Conservation (phyloP, 2,329 filamentous ascomycete genomes). For the Talaromyces albobiverticillius region DNA sequence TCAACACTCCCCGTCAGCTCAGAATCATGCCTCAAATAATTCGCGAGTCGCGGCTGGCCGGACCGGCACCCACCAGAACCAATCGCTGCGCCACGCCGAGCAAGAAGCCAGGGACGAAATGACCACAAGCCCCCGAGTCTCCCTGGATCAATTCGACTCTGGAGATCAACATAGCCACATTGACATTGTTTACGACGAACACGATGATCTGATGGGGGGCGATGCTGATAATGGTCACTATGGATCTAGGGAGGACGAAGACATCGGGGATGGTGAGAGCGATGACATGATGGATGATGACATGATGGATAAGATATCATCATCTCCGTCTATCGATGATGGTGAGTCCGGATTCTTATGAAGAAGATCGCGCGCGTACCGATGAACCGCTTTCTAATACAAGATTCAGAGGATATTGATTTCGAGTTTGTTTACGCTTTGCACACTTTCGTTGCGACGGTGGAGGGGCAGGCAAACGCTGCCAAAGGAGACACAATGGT, state of each 20-base stretch:
- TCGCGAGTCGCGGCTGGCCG: slow-evolving; percentile 52
- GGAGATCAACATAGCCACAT: slow-evolving; percentile 31
- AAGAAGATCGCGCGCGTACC: background rate
- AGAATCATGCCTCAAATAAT: slow-evolving; percentile 67
- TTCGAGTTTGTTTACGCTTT: slow-evolving; percentile 99
- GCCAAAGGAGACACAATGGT: slow-evolving; percentile 99
- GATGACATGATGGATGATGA: slow-evolving; percentile 80
- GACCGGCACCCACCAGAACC: slow-evolving; percentile 78
- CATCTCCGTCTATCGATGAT: slow-evolving; percentile 98
- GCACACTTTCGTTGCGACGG: slow-evolving; percentile 95
- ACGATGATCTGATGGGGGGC: slow-evolving; percentile 24
- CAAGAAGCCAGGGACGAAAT: slow-evolving; percentile 74
- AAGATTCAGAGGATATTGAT: slow-evolving; percentile 92
- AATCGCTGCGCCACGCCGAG: slow-evolving; percentile 75
- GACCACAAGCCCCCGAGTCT: slow-evolving; percentile 60
- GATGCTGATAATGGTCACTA: slow-evolving; percentile 17
- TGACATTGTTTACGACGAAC: slow-evolving; percentile 31
- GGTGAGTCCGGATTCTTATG: slow-evolving; percentile 64
- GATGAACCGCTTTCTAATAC: background rate
- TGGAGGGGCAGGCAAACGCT: slow-evolving; percentile 96
- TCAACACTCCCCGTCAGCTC: slow-evolving; percentile 74
- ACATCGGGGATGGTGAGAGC: slow-evolving; percentile 62
- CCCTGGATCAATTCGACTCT: slow-evolving; percentile 49
- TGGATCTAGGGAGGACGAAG: slow-evolving; percentile 46
- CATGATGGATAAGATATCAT: slow-evolving; percentile 98